These are phyloP conservation scores for Phytophthora boehmeriae DNA, from an alignment of 352 stramenopile genomes.

Conservation along the genomic window DNA sequence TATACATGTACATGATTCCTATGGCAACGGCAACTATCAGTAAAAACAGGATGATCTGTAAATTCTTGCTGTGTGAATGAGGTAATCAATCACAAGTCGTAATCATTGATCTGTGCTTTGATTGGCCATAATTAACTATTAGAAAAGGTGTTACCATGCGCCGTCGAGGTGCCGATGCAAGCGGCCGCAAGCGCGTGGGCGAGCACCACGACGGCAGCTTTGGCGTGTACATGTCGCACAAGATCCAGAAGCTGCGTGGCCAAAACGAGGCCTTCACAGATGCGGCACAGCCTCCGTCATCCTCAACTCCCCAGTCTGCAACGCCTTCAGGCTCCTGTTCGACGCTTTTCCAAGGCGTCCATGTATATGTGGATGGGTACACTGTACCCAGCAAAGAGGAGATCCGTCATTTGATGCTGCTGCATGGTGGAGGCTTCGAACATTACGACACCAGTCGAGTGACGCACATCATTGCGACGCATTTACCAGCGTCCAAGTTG, in stretches of 20 bases:
- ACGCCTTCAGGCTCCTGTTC: background rate
- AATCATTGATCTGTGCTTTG: too few relatives aligned
- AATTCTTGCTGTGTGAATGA: too few relatives aligned
- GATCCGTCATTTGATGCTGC: constrained; percentile 78
- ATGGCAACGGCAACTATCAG: too few relatives aligned
- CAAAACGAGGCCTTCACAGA: constrained; percentile 63
- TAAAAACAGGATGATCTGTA: too few relatives aligned
- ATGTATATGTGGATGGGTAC: constrained; percentile 90
- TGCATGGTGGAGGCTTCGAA: constrained; percentile 86
- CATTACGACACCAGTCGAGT: constrained; percentile 87
- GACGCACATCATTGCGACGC: constrained; percentile 89
- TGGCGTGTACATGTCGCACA: constrained; percentile 91
- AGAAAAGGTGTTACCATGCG: too few relatives aligned
- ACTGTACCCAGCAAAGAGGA: constrained; percentile 86
- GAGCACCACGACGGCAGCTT: constrained; percentile 90
- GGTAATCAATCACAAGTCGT: too few relatives aligned
- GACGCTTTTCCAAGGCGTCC: constrained; percentile 71
- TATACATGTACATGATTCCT: too few relatives aligned
- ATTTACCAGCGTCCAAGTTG: constrained; percentile 86
- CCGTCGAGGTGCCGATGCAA: constrained; percentile 25
- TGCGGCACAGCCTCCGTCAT: too few relatives aligned
- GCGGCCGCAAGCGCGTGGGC: constrained; percentile 54
- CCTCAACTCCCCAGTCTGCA: too few relatives aligned
- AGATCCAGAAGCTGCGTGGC: constrained; percentile 88
- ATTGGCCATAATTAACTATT: too few relatives aligned